Evolutionary conservation across 2,329 filamentous ascomycete genomes (phyloP).

Genomic region (Venturia effusa): DNA sequence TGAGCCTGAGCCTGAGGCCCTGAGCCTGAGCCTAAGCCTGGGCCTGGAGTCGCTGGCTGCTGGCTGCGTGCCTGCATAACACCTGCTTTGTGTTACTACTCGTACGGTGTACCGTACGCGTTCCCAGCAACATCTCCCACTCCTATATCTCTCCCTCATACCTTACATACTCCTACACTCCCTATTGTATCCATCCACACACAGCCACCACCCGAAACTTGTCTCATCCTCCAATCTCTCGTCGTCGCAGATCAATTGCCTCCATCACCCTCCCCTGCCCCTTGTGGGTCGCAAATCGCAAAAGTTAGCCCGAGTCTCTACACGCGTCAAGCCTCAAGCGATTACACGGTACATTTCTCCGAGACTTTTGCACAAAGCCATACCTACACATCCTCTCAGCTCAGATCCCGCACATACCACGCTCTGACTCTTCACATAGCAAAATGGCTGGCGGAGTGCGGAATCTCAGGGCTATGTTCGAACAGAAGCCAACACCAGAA

Average conservation of each 20-base stretch:
- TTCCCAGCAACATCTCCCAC: background rate
- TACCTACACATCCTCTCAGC: background rate
- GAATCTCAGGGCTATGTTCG: constrained; percentile 12
- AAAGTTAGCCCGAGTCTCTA: background rate
- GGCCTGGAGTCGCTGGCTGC: background rate
- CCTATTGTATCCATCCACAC: background rate
- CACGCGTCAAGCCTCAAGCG: constrained; percentile 4
- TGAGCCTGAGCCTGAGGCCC: no score
- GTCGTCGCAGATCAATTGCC: constrained; percentile 6
- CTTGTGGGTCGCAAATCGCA: background rate
- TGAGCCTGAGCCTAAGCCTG: no score
- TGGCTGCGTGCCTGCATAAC: background rate
- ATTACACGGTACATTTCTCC: constrained; percentile 1
- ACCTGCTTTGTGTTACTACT: background rate
- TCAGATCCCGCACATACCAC: background rate
- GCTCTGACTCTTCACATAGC: background rate
- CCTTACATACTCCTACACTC: background rate
- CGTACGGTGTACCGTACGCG: no score
- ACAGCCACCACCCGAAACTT: background rate
- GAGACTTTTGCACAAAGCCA: background rate
- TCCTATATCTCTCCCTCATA: background rate
- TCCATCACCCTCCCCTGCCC: background rate
- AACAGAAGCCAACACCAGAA: background rate
- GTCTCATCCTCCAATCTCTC: background rate
- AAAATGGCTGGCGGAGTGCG: constrained; percentile 10